Conservation (phyloP, 805 yeast species). For the Candida krabiensis region DNA sequence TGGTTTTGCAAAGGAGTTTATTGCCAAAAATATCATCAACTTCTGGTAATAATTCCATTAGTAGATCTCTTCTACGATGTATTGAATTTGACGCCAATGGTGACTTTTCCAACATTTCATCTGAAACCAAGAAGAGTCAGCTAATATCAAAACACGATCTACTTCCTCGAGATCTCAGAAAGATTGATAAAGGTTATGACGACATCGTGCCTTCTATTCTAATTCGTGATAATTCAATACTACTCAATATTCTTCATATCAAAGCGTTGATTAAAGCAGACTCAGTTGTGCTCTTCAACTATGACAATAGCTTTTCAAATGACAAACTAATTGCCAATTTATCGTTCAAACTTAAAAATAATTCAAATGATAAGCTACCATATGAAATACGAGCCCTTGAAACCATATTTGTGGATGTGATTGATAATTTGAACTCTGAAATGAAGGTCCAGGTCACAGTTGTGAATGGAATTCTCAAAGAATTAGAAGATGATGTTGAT, state of each 20-base stretch:
- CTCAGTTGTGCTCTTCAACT: slow-evolving; percentile 48
- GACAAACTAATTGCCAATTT: slow-evolving; percentile 45
- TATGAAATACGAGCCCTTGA: slow-evolving; percentile 92
- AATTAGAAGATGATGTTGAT: slow-evolving; percentile 81
- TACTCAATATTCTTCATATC: slow-evolving; percentile 49
- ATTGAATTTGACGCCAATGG: slow-evolving; percentile 51
- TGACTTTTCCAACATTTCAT: slow-evolving; percentile 42
- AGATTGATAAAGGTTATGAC: slow-evolving; percentile 44
- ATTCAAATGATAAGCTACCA: slow-evolving; percentile 49
- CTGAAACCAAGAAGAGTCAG: slow-evolving; percentile 43
- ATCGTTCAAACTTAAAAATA: slow-evolving; percentile 36
- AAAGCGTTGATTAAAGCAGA: slow-evolving; percentile 55
- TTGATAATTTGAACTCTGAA: slow-evolving; percentile 78
- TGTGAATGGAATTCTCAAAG: slow-evolving; percentile 68
- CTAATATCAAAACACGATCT: slow-evolving; percentile 46
- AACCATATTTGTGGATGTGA: slow-evolving; percentile 77
- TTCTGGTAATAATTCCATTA: background rate
- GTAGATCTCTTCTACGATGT: slow-evolving; percentile 35
- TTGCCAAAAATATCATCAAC: slow-evolving; percentile 21
- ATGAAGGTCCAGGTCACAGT: slow-evolving; percentile 81
- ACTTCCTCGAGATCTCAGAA: slow-evolving; percentile 53
- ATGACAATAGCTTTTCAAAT: slow-evolving; percentile 46
- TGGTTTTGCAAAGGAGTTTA: slow-evolving; percentile 26
- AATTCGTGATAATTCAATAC: slow-evolving; percentile 45
- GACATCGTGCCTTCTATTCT: slow-evolving; percentile 61